Evolutionary conservation across 176 grass and related monocot genomes (phyloP), one percentile per base, ranked within the genome.

Genomic region (Microstegium vimineum): DNA sequence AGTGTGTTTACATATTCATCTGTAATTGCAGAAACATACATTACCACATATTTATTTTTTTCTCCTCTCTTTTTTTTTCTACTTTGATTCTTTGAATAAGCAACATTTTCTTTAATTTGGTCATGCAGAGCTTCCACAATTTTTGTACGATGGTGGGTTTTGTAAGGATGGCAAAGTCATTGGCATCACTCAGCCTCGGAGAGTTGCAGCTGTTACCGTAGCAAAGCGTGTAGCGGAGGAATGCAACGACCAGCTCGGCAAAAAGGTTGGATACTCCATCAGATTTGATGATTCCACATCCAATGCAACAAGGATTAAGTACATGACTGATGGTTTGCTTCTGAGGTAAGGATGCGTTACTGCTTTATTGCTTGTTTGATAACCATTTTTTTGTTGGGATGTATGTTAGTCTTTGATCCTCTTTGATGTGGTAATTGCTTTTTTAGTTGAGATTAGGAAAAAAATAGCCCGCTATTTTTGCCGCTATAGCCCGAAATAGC

Each of bases 261-360:
- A 76, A 60, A 94, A 93, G 82, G 90, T 98, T 86, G 95, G 95
- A 38, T 98, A 98, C 64, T 98, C 95, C 8, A 93, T 98, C 73
- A 86, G 92, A 73, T 98, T 94, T 79, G 95, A 98, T 78, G 90
- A 98, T 87, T 79, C 81, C 18, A 94, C 90, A 49, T 93, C 92
- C 67, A 87, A 77, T 78, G 84, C 88, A 45, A 98, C 92, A 80
- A 83, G 88, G 83, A 94, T 98, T 80, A 98, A 98, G 66, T 98
- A 94, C 79, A 94, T 94, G 90, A 98, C 95, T 11, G 95, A 98
- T 89, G 95, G 92, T 90, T 87, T 94, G 75, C 92, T 98, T 69
- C 75, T 98, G 36, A 91, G 95, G 92, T 98, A 87, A 78, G 71
- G 65, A 47, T 63, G n/a, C 49, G 46, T 82, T 43, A 64, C 4